phyloP scores from a whole-genome alignment of 352 stramenopile genomes.

The Phytopythium cucurbitacearum region DNA sequence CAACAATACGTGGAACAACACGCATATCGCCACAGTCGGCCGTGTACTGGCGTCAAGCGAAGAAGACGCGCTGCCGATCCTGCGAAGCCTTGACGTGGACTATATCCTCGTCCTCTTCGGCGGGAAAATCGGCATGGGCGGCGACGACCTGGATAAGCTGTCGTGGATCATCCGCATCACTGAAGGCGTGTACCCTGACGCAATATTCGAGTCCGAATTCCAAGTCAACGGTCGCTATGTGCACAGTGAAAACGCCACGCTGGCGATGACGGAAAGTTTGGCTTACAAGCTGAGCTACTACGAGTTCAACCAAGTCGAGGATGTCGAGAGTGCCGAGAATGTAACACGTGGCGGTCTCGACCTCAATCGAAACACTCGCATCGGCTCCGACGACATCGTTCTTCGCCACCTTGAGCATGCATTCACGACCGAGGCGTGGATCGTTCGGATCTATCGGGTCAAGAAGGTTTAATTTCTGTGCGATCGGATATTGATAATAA shows the following conservation, averaged over 20 bases:
- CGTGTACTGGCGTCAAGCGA: conserved; percentile 70
- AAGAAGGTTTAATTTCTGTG: conserved; percentile 19
- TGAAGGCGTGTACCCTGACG: conserved; percentile 78
- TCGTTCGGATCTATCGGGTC: conserved; percentile 89
- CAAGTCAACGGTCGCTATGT: conserved; percentile 66
- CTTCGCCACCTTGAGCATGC: conserved; percentile 88
- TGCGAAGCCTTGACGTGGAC: conserved; percentile 72
- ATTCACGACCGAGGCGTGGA: conserved; percentile 92
- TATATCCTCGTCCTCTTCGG: conserved; percentile 82
- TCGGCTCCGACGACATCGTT: conserved; percentile 58
- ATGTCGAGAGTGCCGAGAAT: conserved; percentile 11
- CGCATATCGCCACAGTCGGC: conserved; percentile 94
- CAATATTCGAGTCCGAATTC: conserved; percentile 83
- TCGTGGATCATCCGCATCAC: conserved; percentile 92
- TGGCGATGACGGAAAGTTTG: conserved; percentile 82
- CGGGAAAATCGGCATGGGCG: conserved; percentile 54
- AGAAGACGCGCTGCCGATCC: conserved; percentile 62
- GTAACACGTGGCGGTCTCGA: conserved; percentile 53
- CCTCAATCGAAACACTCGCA: conserved; percentile 48
- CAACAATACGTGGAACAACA: conserved; percentile 98
- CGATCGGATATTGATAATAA: no score
- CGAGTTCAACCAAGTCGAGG: conserved; percentile 53
- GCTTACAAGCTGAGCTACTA: conserved; percentile 92
- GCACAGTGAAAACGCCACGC: conserved; percentile 64
- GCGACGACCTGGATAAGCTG: conserved; percentile 93